Conservation (phyloP, 2,329 filamentous ascomycete species). For the Dactylonectria macrodidyma region DNA sequence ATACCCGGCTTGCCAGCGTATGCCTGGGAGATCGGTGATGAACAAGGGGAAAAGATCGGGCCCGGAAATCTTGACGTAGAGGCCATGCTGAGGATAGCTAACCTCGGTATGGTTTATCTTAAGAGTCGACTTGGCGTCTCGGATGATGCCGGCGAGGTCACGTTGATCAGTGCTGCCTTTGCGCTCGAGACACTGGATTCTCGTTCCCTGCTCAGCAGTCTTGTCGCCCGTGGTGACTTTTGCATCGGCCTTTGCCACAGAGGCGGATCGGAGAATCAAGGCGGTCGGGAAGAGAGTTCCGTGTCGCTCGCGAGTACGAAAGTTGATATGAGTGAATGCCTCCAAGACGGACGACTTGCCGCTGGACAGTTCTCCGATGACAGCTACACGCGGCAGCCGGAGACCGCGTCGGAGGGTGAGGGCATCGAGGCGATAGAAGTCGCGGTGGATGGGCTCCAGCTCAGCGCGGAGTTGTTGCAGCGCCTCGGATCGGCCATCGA, state of each 20-base stretch:
- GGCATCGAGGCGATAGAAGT: conserved; percentile 19
- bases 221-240: conserved; percentile 18
- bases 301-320: conserved; percentile 7
- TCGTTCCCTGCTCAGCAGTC: not conserved
- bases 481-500: conserved; percentile 13
- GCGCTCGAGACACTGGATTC: not conserved
- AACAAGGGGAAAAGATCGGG: conserved; percentile 14
- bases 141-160: conserved; percentile 9
- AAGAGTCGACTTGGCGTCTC: not conserved
- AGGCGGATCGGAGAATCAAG: conserved; percentile 11
- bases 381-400: conserved; percentile 13
- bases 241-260: conserved; percentile 9
- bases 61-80: conserved; percentile 18
- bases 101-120: not conserved
- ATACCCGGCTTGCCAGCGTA: conserved; percentile 2
- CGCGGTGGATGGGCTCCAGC: conserved; percentile 20
- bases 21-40: conserved; percentile 14
- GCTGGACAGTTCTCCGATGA: conserved; percentile 14
- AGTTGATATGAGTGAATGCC: conserved; percentile 15
- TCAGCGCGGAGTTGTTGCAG: conserved; percentile 19
- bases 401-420: conserved; percentile 14
- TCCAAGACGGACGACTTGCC: conserved; percentile 18
- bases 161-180: not conserved
- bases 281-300: conserved; percentile 17
- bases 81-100: conserved; percentile 13